Percentiles rank a stretch among this genome's conserved stretches.
These are phyloP conservation scores for Dorcoceras hygrometricum DNA, from an alignment of 257 asterid species.

Conservation along the genomic window DNA sequence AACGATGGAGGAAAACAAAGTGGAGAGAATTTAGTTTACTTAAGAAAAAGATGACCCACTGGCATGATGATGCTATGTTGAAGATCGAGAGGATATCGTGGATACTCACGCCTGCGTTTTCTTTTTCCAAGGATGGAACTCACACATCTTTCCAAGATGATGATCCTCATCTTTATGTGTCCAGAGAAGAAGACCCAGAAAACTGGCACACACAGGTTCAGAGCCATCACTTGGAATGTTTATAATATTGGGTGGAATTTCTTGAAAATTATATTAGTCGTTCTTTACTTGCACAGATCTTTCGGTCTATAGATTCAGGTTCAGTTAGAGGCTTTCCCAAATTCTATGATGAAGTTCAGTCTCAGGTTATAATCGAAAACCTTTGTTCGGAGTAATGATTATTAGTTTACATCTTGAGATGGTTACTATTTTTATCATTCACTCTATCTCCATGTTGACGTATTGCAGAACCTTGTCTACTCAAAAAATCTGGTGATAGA, in stretches of 20 bases:
- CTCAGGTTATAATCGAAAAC: constrained; percentile 45
- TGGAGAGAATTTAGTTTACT: constrained; percentile 81
- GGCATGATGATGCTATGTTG: constrained; percentile 93
- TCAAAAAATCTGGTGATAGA: constrained; percentile 73
- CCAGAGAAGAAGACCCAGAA: constrained; percentile 54
- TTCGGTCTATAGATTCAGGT: constrained; percentile 94
- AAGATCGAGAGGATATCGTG: constrained; percentile 91
- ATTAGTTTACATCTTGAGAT: constrained; percentile 2
- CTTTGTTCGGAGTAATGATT: not conserved
- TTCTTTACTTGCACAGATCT: constrained; percentile 49
- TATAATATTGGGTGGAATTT: constrained; percentile 21
- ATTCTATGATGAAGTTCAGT: constrained; percentile 45
- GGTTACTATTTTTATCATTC: constrained; percentile 5
- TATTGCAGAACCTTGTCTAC: constrained; percentile 62
- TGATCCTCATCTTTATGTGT: constrained; percentile 62
- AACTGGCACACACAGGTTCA: constrained; percentile 93
- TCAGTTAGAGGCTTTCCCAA: constrained; percentile 82
- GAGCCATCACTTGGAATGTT: constrained; percentile 23
- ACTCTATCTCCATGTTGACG: constrained; percentile 13
- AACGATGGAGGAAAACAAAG: constrained; percentile 92
- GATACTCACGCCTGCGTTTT: constrained; percentile 74
- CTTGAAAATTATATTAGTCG: constrained; percentile 22
- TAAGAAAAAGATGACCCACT: constrained; percentile 57
- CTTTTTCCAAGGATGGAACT: constrained; percentile 47
- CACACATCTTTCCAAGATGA: constrained; percentile 43